Evolutionary conservation across 495 filamentous ascomycete genomes (phyloP).

Genomic region (Staphylotrichum tortipilum): DNA sequence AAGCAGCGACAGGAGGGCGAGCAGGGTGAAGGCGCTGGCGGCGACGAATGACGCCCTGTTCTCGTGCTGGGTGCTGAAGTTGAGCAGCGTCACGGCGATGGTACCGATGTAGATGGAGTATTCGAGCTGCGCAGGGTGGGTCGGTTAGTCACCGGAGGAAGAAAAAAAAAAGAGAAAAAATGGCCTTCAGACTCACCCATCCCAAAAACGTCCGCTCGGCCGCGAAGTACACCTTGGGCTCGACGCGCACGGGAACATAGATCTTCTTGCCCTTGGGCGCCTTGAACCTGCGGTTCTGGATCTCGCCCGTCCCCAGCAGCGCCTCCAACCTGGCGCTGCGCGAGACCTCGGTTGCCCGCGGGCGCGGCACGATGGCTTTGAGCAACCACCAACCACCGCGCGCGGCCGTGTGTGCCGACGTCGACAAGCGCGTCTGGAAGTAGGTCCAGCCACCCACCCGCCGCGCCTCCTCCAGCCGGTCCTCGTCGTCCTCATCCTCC

Average conservation of each 20-base stretch:
- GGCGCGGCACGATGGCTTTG: conserved; percentile 48
- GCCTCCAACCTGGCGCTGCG: conserved; percentile 40
- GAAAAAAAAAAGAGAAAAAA: conserved; percentile 11
- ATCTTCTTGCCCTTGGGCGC: conserved; percentile 89
- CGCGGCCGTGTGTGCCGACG: conserved; percentile 20
- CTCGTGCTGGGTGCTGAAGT: conserved; percentile 55
- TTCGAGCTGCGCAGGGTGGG: conserved; percentile 52
- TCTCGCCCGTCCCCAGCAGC: conserved; percentile 37
- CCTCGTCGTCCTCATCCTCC: conserved; percentile 67
- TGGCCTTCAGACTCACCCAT: conserved; percentile 58
- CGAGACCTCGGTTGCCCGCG: conserved; percentile 52
- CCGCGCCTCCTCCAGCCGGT: conserved; percentile 62
- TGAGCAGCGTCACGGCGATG: conserved; percentile 84
- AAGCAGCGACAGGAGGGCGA: conserved; percentile 63
- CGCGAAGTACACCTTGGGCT: conserved; percentile 96
- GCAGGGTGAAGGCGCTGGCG: conserved; percentile 68
- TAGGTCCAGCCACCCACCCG: conserved; percentile 65
- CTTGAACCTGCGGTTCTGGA: conserved; percentile 61
- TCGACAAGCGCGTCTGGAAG: conserved; percentile 43
- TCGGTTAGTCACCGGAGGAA: background rate
- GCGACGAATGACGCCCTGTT: conserved; percentile 50
- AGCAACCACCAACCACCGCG: conserved; percentile 38
- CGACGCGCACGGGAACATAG: conserved; percentile 88
- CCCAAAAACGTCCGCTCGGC: conserved; percentile 92
- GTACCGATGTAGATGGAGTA: conserved; percentile 89